These are phyloP conservation scores for Metschnikowia rubicola DNA, from an alignment of 805 yeast species.

Conservation along the genomic window DNA sequence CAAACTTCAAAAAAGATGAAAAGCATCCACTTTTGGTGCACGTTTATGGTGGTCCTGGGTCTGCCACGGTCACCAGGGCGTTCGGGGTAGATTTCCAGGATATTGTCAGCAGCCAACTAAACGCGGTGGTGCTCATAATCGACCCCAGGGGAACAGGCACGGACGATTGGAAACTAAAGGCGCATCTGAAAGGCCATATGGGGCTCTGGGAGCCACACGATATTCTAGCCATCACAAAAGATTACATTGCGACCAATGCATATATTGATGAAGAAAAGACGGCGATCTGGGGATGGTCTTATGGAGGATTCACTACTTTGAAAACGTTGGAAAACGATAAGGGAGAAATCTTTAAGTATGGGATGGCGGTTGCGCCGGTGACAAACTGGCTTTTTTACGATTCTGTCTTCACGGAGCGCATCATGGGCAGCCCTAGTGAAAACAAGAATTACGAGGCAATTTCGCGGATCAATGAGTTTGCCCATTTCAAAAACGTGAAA, in stretches of 20 bases:
- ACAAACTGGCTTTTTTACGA: constrained; percentile 76
- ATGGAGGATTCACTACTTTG: constrained; percentile 75
- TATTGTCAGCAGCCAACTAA: constrained; percentile 51
- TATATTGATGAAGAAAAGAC: constrained; percentile 52
- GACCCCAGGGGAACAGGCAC: constrained; percentile 87
- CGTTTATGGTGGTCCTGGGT: constrained; percentile 82
- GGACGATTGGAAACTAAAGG: constrained; percentile 62
- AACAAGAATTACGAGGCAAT: constrained; percentile 46
- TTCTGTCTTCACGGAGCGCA: constrained; percentile 77
- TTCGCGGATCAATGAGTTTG: constrained; percentile 38
- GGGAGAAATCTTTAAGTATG: constrained; percentile 63
- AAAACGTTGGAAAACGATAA: constrained; percentile 69
- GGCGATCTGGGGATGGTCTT: constrained; percentile 87
- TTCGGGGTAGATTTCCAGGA: constrained; percentile 57
- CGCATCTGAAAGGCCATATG: constrained; percentile 52
- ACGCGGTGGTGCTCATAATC: constrained; percentile 60
- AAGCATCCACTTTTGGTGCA: constrained; percentile 63
- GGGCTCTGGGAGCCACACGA: constrained; percentile 82
- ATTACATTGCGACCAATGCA: constrained; percentile 43
- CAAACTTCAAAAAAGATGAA: constrained; percentile 42
- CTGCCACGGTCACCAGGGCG: constrained; percentile 50
- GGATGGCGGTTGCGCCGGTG: constrained; percentile 83
- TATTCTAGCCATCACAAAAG: constrained; percentile 47
- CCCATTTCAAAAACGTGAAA: constrained; percentile 45
- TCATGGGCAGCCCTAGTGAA: constrained; percentile 54